Conservation (phyloP, 2,329 filamentous ascomycete genomes). For the Myriosclerotinia scirpicola region DNA sequence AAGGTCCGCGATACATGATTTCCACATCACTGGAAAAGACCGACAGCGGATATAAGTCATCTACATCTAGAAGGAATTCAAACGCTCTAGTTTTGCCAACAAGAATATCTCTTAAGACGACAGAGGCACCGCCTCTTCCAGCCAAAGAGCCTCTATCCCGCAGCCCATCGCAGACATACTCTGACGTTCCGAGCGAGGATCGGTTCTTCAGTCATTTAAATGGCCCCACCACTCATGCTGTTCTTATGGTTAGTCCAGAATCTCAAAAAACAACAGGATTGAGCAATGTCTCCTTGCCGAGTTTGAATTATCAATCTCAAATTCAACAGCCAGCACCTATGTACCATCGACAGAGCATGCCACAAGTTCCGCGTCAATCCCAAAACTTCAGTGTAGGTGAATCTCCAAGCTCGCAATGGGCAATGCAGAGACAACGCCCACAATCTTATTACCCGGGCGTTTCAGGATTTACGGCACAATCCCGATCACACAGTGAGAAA, state of each 20-base stretch:
- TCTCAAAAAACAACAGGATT: conserved; percentile 14
- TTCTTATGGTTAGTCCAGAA: conserved; percentile 16
- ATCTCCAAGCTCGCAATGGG: conserved; percentile 24
- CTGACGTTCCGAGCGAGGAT: not conserved
- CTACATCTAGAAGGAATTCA: conserved; percentile 47
- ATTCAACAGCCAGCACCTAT: conserved; percentile 18
- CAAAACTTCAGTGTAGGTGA: not conserved
- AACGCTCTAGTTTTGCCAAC: conserved; percentile 25
- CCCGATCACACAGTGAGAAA: conserved; percentile 28
- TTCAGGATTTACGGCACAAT: conserved; percentile 34
- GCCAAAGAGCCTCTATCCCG: conserved; percentile 26
- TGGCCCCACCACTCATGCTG: not conserved
- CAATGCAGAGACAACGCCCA: conserved; percentile 24
- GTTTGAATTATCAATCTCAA: conserved; percentile 5
- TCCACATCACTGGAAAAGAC: conserved; percentile 53
- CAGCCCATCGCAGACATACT: conserved; percentile 8
- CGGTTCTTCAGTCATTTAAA: not conserved
- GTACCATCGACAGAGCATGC: conserved; percentile 25
- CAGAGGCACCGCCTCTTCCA: conserved; percentile 26
- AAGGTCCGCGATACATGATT: conserved; percentile 25
- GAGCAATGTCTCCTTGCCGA: conserved; percentile 6
- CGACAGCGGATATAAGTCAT: conserved; percentile 63
- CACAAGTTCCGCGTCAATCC: conserved; percentile 8
- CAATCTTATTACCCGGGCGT: conserved; percentile 25
- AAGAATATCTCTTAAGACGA: conserved; percentile 19